A percentile compares a stretch with the other conserved stretches of the same genome.
phyloP scores from a whole-genome alignment of 192 early-diverging fungal genomes.

The Jimgerdemannia flammicorona region DNA sequence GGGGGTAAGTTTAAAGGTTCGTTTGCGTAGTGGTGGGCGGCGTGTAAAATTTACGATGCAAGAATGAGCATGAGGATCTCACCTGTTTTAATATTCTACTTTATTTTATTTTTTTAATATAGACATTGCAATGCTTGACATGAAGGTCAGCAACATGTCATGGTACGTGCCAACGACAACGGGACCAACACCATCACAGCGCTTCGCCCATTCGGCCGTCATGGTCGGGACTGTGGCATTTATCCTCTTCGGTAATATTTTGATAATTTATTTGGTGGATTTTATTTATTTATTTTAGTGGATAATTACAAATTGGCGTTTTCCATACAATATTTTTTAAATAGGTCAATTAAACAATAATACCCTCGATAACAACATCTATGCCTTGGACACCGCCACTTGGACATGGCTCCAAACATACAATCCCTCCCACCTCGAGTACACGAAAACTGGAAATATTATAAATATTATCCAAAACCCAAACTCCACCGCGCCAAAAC shows the following conservation, averaged over 20 bases:
- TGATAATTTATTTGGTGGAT: not conserved
- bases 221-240: slow-evolving; percentile 11
- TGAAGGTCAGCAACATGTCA: not conserved
- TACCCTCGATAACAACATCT: slow-evolving; percentile 11
- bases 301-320: no score
- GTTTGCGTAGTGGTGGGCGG: not conserved
- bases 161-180: slow-evolving; percentile 10
- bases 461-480: no score
- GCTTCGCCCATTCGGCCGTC: slow-evolving; percentile 8
- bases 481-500: no score
- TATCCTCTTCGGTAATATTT: slow-evolving; percentile 6
- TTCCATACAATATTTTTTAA: no score
- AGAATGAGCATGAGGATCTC: not conserved
- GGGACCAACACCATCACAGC: not conserved
- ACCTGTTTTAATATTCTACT: not conserved
- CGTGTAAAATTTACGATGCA: not conserved
- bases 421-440: no score
- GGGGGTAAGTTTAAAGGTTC: not conserved
- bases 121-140: slow-evolving; percentile 7
- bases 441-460: no score
- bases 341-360: slow-evolving; percentile 9
- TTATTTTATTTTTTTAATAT: no score
- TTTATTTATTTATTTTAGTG: not conserved
- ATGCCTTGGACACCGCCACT: not conserved
- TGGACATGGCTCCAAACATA: no score